These are phyloP conservation scores for Pleomassaria siparia DNA, from an alignment of 2,329 filamentous ascomycete genomes.

Conservation along the genomic window DNA sequence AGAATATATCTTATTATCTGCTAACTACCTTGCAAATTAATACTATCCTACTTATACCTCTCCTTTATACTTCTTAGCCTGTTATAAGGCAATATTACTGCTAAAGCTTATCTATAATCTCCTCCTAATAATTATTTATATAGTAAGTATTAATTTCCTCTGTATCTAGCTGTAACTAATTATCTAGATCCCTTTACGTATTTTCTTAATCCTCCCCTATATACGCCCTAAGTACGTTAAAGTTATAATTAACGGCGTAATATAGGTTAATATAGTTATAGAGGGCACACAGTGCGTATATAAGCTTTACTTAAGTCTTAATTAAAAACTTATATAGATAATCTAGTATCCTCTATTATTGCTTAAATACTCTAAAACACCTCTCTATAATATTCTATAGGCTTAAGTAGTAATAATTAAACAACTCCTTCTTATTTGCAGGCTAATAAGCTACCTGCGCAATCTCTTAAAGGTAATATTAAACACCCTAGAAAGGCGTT, in stretches of 20 bases:
- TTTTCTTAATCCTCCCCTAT: background rate
- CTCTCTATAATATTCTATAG: conserved; percentile 1
- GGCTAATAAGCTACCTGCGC: background rate
- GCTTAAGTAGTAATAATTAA: conserved; percentile 2
- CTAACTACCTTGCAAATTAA: no score
- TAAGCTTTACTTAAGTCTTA: no score
- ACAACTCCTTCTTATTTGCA: conserved; percentile 1
- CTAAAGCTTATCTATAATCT: no score
- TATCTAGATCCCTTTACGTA: no score
- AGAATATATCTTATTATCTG: no score
- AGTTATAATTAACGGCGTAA: conserved; percentile 1
- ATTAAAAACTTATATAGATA: background rate
- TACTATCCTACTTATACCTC: no score
- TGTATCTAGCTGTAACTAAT: no score
- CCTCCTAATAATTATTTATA: no score
- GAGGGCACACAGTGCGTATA: background rate
- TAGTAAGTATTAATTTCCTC: no score
- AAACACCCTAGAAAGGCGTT: no score
- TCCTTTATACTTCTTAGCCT: no score
- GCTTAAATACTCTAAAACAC: conserved; percentile 5
- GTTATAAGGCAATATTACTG: no score
- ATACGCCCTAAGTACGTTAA: background rate
- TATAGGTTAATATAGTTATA: conserved; percentile 2
- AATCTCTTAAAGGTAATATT: conserved; percentile 3
- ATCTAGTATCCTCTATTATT: background rate